phyloP scores from a whole-genome alignment of 352 stramenopile genomes.

The Pythium guiyangense region DNA sequence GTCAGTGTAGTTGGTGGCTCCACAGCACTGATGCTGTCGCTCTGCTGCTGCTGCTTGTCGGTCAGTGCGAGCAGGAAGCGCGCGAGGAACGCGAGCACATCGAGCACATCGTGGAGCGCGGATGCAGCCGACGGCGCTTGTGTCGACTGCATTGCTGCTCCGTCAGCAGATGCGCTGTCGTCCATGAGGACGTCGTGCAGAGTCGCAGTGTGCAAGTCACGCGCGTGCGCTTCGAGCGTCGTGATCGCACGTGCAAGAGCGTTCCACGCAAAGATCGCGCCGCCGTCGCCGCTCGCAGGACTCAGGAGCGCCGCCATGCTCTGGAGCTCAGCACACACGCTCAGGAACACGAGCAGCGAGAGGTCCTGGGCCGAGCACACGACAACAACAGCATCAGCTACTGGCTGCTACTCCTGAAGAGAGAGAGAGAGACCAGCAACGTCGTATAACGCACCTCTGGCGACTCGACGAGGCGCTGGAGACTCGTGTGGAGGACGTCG shows the following conservation, averaged over 20 bases:
- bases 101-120: background rate
- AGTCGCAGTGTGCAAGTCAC: conserved; percentile 9
- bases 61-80: conserved; percentile 6
- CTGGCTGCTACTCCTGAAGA: background rate
- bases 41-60: background rate
- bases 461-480: conserved; percentile 8
- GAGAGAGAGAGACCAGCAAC: too few relatives aligned
- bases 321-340: conserved; percentile 13
- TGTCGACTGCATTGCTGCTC: background rate
- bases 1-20: background rate
- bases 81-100: conserved; percentile 6
- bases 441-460: conserved; percentile 2
- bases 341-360: conserved; percentile 13
- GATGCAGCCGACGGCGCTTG: background rate
- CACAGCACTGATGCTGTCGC: background rate
- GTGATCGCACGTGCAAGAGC: conserved; percentile 3
- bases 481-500: conserved; percentile 8
- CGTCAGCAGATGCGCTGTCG: background rate
- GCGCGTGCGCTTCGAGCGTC: conserved; percentile 4
- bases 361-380: conserved; percentile 2
- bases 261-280: conserved; percentile 16
- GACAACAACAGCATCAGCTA: background rate
- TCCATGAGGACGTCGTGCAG: conserved; percentile 6
- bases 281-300: background rate
- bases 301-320: conserved; percentile 6